phyloP scores from a whole-genome alignment of 2,329 filamentous ascomycete species.

The Rugonectria rugulosa region DNA sequence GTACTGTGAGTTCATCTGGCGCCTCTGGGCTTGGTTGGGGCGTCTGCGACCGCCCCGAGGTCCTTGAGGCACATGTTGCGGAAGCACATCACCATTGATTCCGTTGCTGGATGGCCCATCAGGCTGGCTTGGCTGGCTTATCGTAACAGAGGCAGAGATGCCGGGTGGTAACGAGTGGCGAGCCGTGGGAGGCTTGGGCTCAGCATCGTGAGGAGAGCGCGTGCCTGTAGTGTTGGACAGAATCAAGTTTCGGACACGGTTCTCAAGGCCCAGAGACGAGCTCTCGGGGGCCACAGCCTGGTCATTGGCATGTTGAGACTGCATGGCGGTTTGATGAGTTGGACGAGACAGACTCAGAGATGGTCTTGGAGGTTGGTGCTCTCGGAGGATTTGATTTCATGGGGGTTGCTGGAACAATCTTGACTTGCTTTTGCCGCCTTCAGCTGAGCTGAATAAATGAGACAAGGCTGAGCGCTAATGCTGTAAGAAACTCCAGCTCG shows the following conservation, averaged over 20 bases:
- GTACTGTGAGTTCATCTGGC: slow-evolving; percentile 68
- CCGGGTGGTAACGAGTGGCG: slow-evolving; percentile 3
- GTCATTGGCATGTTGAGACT: not conserved
- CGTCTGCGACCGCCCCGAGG: slow-evolving; percentile 55
- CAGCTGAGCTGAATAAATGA: not conserved
- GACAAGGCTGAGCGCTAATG: not conserved
- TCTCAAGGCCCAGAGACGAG: slow-evolving; percentile 53
- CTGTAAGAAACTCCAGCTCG: no score
- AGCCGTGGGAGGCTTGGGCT: not conserved
- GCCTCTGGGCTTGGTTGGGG: slow-evolving; percentile 68
- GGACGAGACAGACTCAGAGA: not conserved
- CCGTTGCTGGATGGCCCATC: not conserved
- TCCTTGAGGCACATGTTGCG: slow-evolving; percentile 17
- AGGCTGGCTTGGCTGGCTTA: slow-evolving; percentile 2
- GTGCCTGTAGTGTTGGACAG: slow-evolving; percentile 55
- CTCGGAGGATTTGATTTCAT: not conserved
- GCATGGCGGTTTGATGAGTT: slow-evolving; percentile 2
- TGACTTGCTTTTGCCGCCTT: slow-evolving; percentile 8
- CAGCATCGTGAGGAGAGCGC: slow-evolving; percentile 16
- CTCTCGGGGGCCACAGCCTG: slow-evolving; percentile 6
- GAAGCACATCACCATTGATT: not conserved
- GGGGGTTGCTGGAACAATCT: not conserved
- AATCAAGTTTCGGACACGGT: slow-evolving; percentile 66
- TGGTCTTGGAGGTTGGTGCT: not conserved
- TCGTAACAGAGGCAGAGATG: not conserved